A percentile compares a stretch with the other conserved stretches of the same genome.
phyloP scores from a whole-genome alignment of 176 grass and related monocot species.

The Dactylis glomerata region DNA sequence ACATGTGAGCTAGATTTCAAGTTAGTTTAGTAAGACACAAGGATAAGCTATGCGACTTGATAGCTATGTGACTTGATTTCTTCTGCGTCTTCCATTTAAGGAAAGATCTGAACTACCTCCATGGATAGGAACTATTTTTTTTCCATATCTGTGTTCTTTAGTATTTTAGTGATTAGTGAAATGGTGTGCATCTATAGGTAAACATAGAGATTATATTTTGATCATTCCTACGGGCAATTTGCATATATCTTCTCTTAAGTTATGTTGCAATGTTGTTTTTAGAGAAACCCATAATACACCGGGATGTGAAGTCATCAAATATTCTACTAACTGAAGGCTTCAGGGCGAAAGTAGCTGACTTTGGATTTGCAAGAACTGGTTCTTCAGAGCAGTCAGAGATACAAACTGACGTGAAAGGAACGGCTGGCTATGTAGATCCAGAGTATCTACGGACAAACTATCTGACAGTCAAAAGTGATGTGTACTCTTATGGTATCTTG shows the following conservation, averaged over 20 bases:
- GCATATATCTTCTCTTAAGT: not conserved
- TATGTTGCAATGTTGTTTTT: conserved; percentile 25
- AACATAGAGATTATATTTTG: not conserved
- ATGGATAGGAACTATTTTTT: not conserved
- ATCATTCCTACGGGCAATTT: not conserved
- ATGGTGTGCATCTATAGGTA: not conserved
- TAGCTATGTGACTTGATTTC: not conserved
- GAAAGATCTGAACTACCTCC: not conserved
- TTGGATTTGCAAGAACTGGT: conserved; percentile 90
- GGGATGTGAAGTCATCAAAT: conserved; percentile 92
- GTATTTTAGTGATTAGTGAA: not conserved
- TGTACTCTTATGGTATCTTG: conserved; percentile 93
- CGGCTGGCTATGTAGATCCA: conserved; percentile 88
- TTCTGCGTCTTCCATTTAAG: not conserved
- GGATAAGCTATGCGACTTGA: not conserved
- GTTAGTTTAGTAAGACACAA: not conserved
- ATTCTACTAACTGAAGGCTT: conserved; percentile 82
- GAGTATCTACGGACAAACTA: conserved; percentile 82
- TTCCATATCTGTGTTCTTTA: not conserved
- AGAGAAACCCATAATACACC: conserved; percentile 97
- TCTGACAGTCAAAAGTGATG: conserved; percentile 85
- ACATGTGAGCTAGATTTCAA: not conserved
- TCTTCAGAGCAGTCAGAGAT: conserved; percentile 83
- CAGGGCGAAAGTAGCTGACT: conserved; percentile 92
- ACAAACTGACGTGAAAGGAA: conserved; percentile 77